Conservation (phyloP, 768 basidiomycete species). For the Boletus rex-veris region DNA sequence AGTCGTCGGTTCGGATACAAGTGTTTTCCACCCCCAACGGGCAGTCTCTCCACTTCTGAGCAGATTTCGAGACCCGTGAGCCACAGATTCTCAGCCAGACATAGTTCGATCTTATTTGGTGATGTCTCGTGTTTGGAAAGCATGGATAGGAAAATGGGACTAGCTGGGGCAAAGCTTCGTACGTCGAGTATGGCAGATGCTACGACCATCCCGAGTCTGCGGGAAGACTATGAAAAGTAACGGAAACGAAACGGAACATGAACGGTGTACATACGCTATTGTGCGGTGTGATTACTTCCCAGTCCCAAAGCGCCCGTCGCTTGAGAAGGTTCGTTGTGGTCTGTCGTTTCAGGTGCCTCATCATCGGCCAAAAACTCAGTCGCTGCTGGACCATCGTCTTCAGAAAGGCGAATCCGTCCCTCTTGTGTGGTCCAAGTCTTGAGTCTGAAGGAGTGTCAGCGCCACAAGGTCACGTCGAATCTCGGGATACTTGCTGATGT, state of each 20-base stretch:
- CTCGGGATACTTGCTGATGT: conserved; percentile 46
- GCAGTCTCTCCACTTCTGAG: neutral
- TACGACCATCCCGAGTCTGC: neutral
- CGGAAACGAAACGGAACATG: neutral
- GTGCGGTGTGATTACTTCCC: neutral
- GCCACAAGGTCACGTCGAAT: neutral
- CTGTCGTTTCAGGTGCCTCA: conserved; percentile 41
- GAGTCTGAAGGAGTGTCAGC: conserved; percentile 39
- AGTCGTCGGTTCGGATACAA: neutral
- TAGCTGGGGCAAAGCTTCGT: neutral
- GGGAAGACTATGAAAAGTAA: neutral
- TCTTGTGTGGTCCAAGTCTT: conserved; percentile 51
- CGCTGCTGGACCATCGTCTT: conserved; percentile 72
- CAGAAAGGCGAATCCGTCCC: conserved; percentile 62
- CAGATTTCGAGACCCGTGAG: neutral
- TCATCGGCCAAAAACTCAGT: conserved; percentile 60
- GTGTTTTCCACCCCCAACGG: neutral
- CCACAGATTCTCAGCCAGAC: neutral
- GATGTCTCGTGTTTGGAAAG: neutral
- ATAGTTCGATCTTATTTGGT: neutral
- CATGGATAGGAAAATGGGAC: neutral
- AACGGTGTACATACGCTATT: neutral
- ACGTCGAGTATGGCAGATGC: neutral
- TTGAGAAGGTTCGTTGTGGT: conserved; percentile 24
- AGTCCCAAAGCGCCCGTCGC: conserved; percentile 7